Evolutionary conservation across 2,329 filamentous ascomycete genomes (phyloP).

Genomic region (Dactylellina sp.): DNA sequence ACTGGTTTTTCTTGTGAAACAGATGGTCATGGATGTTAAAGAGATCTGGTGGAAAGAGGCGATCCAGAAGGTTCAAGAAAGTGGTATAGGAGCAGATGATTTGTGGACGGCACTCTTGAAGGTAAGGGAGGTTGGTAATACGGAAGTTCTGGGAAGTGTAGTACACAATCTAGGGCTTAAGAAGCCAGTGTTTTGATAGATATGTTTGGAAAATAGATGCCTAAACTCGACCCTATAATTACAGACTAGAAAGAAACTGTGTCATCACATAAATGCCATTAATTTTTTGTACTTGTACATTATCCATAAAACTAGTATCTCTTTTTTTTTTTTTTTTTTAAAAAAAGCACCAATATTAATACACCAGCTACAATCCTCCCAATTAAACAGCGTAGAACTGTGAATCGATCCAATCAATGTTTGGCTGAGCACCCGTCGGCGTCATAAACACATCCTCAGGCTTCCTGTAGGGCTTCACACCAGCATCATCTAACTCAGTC

Average conservation of each 20-base stretch:
- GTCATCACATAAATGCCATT: no score
- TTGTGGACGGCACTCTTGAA: conserved; percentile 27
- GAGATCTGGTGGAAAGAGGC: conserved; percentile 46
- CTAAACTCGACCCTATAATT: no score
- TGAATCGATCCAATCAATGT: conserved; percentile 68
- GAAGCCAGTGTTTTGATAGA: conserved; percentile 7
- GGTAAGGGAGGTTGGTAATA: neutral
- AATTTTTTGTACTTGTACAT: no score
- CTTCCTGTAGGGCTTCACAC: conserved; percentile 64
- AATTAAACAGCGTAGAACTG: conserved; percentile 47
- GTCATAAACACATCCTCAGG: conserved; percentile 66
- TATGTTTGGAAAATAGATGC: no score
- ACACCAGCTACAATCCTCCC: neutral
- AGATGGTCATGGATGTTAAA: conserved; percentile 39
- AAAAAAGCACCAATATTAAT: neutral
- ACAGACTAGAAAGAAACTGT: no score
- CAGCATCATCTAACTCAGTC: conserved; percentile 65
- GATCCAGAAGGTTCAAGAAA: conserved; percentile 15
- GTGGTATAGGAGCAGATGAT: conserved; percentile 30
- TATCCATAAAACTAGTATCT: no score
- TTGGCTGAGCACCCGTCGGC: conserved; percentile 65
- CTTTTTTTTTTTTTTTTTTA: no score
- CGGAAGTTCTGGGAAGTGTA: conserved; percentile 6
- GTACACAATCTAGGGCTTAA: conserved; percentile 14
- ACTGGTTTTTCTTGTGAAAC: conserved; percentile 41